A percentile compares a stretch with the other conserved stretches of the same genome.
These are phyloP conservation scores for Leccinum pellstonianum DNA, from an alignment of 768 basidiomycete genomes.

Conservation along the genomic window DNA sequence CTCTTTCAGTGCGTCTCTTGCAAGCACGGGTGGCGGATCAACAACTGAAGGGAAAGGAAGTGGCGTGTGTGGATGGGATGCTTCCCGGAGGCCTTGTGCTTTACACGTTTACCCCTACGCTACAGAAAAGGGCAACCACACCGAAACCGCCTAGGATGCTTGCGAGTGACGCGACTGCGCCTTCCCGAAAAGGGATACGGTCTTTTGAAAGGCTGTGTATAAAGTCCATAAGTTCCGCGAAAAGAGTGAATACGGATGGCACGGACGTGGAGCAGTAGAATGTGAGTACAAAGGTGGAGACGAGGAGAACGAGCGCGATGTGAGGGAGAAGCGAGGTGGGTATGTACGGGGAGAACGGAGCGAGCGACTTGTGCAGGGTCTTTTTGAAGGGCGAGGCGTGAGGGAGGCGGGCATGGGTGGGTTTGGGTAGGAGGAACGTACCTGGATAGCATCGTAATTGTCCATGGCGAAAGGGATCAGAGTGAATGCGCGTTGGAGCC, in stretches of 20 bases:
- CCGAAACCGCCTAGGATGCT: conserved; percentile 86
- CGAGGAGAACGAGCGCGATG: conserved; percentile 70
- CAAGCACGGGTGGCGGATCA: conserved; percentile 80
- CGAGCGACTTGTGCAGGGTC: conserved; percentile 64
- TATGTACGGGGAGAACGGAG: conserved; percentile 70
- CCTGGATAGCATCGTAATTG: conserved; percentile 56
- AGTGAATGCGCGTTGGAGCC: conserved; percentile 1
- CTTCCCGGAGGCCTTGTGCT: conserved; percentile 15
- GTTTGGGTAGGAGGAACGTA: conserved; percentile 23
- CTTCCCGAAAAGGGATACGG: conserved; percentile 63
- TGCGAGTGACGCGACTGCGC: conserved; percentile 66
- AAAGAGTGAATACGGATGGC: not conserved
- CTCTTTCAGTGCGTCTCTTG: conserved; percentile 63
- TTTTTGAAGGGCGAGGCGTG: conserved; percentile 25
- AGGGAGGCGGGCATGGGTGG: not conserved
- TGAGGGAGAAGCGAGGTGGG: conserved; percentile 68
- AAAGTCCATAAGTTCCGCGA: conserved; percentile 6
- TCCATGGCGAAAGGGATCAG: conserved; percentile 40
- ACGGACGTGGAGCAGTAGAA: conserved; percentile 90
- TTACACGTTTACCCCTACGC: conserved; percentile 31
- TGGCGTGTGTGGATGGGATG: not conserved
- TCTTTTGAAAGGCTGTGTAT: conserved; percentile 70
- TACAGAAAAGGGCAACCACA: conserved; percentile 76
- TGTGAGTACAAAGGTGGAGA: conserved; percentile 75
- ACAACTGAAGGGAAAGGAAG: conserved; percentile 48